These are phyloP conservation scores for Dianthus caryophyllus DNA, from an alignment of 148 eudicot species.

Conservation along the genomic window DNA sequence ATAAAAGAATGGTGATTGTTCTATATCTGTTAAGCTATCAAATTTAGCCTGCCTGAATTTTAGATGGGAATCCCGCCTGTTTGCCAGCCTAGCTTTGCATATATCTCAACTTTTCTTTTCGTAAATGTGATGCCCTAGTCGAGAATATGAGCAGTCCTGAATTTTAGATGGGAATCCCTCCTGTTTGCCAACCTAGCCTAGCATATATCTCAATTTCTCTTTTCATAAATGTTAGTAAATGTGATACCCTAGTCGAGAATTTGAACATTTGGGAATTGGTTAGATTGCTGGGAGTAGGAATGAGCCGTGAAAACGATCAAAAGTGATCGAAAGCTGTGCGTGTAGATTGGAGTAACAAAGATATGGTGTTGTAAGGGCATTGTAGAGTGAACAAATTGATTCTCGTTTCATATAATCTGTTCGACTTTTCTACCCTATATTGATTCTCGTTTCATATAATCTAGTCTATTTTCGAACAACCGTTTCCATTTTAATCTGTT, in stretches of 20 bases:
- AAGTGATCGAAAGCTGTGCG: too few relatives aligned
- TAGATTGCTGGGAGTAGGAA: not conserved
- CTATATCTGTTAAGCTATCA: slow-evolving; percentile 3
- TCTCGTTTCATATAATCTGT: not conserved
- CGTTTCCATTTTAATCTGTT: not conserved
- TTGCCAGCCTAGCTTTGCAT: not conserved
- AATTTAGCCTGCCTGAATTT: not conserved
- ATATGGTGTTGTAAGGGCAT: not conserved
- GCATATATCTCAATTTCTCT: too few relatives aligned
- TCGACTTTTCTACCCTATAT: not conserved
- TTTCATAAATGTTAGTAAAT: too few relatives aligned
- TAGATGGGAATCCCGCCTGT: not conserved
- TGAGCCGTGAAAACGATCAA: not conserved
- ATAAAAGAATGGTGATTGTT: not conserved
- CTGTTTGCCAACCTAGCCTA: too few relatives aligned
- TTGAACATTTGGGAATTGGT: not conserved
- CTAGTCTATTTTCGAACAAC: not conserved
- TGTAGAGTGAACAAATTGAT: not conserved
- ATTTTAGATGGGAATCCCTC: too few relatives aligned
- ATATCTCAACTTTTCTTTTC: not conserved
- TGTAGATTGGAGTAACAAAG: not conserved
- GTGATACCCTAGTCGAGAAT: too few relatives aligned
- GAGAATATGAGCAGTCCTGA: not conserved
- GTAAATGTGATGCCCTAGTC: not conserved
- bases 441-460: not conserved